phyloP scores from a whole-genome alignment of 164 flowering plant genomes.

The Sextonia rubra region DNA sequence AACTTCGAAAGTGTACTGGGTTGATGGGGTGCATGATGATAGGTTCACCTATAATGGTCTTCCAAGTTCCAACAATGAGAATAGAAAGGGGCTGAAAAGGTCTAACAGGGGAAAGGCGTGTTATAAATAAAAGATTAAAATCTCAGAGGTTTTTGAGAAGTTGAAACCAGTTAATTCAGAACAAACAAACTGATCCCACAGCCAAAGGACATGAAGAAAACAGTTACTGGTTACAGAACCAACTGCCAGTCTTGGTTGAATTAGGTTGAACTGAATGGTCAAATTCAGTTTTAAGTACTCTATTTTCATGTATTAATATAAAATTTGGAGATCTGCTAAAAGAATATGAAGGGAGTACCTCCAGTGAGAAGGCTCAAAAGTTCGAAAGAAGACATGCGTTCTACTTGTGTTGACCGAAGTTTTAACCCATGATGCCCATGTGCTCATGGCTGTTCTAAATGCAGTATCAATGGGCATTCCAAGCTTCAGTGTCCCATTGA shows the following conservation, averaged over 20 bases:
- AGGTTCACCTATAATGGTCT: not conserved
- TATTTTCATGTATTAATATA: not conserved
- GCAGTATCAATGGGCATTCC: slow-evolving; percentile 62
- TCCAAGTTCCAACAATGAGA: not conserved
- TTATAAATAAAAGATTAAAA: too few relatives aligned
- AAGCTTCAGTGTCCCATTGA: slow-evolving; percentile 52
- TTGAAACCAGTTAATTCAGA: too few relatives aligned
- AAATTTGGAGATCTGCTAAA: not conserved
- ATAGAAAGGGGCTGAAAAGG: too few relatives aligned
- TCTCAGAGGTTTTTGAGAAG: too few relatives aligned
- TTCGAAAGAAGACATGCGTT: slow-evolving; percentile 71
- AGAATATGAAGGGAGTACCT: slow-evolving; percentile 34
- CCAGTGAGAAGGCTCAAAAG: slow-evolving; percentile 83
- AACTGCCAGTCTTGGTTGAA: not conserved
- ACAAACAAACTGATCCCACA: too few relatives aligned
- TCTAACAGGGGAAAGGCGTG: too few relatives aligned
- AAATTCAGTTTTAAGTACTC: not conserved
- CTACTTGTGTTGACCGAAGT: slow-evolving; percentile 42
- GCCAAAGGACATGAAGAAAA: too few relatives aligned
- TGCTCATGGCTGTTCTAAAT: slow-evolving; percentile 51
- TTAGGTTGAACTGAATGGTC: not conserved
- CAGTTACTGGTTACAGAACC: too few relatives aligned
- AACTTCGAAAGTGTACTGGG: not conserved
- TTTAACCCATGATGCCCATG: slow-evolving; percentile 86
- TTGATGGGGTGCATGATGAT: not conserved